Evolutionary conservation across 805 yeast genomes (phyloP), one percentile per base, ranked within the genome.

Genomic region (Hanseniaspora occidentalis): DNA sequence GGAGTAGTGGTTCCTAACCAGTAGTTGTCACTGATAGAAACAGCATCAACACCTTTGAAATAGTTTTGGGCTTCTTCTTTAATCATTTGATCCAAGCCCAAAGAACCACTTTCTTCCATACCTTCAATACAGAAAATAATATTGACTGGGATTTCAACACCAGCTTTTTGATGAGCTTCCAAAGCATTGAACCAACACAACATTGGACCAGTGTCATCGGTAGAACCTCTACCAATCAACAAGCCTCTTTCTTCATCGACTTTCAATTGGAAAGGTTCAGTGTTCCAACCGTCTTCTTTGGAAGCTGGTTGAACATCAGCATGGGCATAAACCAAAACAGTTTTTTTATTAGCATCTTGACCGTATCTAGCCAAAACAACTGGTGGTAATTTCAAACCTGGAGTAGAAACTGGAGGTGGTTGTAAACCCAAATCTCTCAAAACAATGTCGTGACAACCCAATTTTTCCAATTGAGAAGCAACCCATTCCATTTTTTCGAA

Each of bases 1-100:
- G 99, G 99, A 59, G 92, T 88, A 50, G 77, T 79, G 46, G 97
- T 89, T 50, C 98, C 99, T 45, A 92, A 72, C 99, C 99, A 92
- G 67, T 92, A 92, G 69, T 92, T 92, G 64, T 92, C 99, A 41
- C 92, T 79, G 52, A 92, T 92, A 60, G 96, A 86, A 39, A 88
- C 96, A 27, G 95, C 86, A 58, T 89, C 94, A 38, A 88, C 94
- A 33, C 75, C 79, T 60, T 81, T 78, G 70, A 92, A 92, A 63
- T 85, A 92, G 31, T 63, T 60, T 40, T 71, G 61, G 41, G 94
- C 88, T 66, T 92, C 97, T 33, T 67, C 62, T 38, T 77, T 79
- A 54, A 92, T 81, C 53, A 92, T 73, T 26, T 67, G 77, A 50
- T 89, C 98, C 48, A 92, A 72, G 26, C 97, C 97, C 38, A 84